A percentile compares a stretch with the other conserved stretches of the same genome.
Conservation (phyloP, 441 rosid species). For the Pelargonium citronellum region DNA sequence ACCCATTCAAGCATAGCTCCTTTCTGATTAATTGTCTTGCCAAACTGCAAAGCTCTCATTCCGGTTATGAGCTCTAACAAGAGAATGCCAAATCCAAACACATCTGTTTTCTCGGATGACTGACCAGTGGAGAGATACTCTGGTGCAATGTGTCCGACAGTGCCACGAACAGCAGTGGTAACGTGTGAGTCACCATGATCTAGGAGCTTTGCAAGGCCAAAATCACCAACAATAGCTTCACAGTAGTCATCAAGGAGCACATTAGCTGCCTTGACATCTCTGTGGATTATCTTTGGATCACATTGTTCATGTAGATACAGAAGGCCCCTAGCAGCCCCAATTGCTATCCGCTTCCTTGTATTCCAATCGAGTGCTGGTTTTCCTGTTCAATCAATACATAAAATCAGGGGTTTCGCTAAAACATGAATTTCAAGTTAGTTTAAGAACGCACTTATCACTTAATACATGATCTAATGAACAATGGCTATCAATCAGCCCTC, state of each 20-base stretch:
- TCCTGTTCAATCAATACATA: constrained; percentile 31
- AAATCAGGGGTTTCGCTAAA: not conserved
- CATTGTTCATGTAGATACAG: constrained; percentile 63
- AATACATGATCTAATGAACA: no score
- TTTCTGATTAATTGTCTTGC: constrained; percentile 69
- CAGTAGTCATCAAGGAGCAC: constrained; percentile 79
- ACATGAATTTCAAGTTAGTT: not conserved
- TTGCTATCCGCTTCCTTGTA: constrained; percentile 71
- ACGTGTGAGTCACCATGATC: constrained; percentile 82
- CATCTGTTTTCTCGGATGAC: constrained; percentile 93
- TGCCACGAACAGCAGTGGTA: constrained; percentile 91
- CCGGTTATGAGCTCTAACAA: constrained; percentile 73
- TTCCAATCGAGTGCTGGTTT: constrained; percentile 79
- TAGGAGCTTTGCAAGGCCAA: constrained; percentile 79
- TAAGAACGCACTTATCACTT: constrained; percentile 7
- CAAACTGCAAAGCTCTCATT: constrained; percentile 69
- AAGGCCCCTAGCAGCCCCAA: constrained; percentile 84
- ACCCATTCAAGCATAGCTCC: constrained; percentile 87
- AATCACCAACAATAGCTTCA: constrained; percentile 96
- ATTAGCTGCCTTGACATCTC: constrained; percentile 97
- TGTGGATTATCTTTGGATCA: constrained; percentile 24
- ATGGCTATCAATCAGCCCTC: no score
- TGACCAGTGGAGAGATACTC: constrained; percentile 92
- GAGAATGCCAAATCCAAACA: constrained; percentile 88
- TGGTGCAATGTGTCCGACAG: constrained; percentile 88